Base-by-base conservation (phyloP, 2,329 filamentous ascomycete genomes). In the Aspergillus sp. region DNA sequence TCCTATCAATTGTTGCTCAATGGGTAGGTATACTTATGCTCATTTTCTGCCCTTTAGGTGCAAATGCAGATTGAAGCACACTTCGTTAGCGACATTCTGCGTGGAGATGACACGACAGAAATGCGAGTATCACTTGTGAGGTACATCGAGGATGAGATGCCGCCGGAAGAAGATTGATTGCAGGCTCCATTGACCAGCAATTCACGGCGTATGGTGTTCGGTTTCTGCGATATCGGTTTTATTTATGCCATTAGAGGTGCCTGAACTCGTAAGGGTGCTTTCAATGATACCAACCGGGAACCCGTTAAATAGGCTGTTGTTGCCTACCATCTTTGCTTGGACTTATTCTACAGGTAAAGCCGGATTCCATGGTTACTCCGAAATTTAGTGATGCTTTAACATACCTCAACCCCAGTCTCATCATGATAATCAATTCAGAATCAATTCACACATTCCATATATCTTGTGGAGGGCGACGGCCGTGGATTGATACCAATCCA, bases 41-140 rank as follows among this genome's bases (percentile, higher is more conserved):
- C 32, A 60, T 49, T 55, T n/a, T 43, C 17, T 49, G 43, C 36
- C 36, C 45, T 55, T 41, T 65, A 87, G 86, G 85, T 89, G 20
- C 93, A 98, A 83, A 96, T 98, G 91, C 95, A 98, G 76, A 92
- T 98, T 4, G 93, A 99, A 73, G 91, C 91, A 47, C 93, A 96
- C 71, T 99, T 98, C 73, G 89, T 96, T 69, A 97, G 91, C 73
- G 95, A 99, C 74, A 84, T 96, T 32, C 80, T 99, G 59, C 86
- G 92, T 56, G 95, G 95, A 3, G 93, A 97, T 69, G 95, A 99
- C 72, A 93, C 90, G 17, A 99, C 95, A 1, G 95, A 99, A 80
- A 97, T 99, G 90, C 85, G 93, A 69, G 89, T 99, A 69, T 91
- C 91, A 26, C 78, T 99, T 67, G 85, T 98, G 68, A 85, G 93